A percentile compares a stretch with the other conserved stretches of the same genome.
Evolutionary conservation across 2,329 filamentous ascomycete genomes (phyloP).

Genomic region (Colletotrichum salicis): DNA sequence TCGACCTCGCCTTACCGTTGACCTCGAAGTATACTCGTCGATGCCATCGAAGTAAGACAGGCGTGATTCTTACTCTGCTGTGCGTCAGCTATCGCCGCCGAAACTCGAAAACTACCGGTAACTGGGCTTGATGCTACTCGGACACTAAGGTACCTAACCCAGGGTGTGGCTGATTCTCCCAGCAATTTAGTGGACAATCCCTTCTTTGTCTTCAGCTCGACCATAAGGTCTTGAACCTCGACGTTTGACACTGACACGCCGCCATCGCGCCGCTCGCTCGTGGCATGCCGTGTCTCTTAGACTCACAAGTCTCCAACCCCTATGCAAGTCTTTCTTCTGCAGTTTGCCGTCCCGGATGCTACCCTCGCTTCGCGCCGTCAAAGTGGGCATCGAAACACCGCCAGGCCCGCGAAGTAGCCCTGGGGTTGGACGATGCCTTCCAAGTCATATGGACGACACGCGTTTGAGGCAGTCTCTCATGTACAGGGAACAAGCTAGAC

Average conservation of each 20-base stretch:
- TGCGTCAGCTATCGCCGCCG: background rate
- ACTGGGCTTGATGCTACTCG: background rate
- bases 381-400: constrained; percentile 14
- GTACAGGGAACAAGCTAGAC: constrained; percentile 28
- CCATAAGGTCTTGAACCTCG: constrained; percentile 4
- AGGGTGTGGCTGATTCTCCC: constrained; percentile 12
- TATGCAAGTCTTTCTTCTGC: constrained; percentile 20
- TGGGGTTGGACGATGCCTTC: constrained; percentile 5
- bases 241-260: constrained; percentile 11
- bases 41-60: background rate
- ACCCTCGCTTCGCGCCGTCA: background rate
- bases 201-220: constrained; percentile 18
- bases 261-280: background rate
- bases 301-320: background rate
- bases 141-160: background rate
- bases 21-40: background rate
- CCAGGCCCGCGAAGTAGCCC: background rate
- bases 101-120: background rate
- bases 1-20: background rate
- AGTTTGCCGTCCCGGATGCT: background rate
- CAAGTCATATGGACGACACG: constrained; percentile 24
- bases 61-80: background rate
- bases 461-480: constrained; percentile 18
- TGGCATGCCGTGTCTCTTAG: constrained; percentile 10
- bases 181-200: constrained; percentile 1